Base-by-base conservation (phyloP, 2,329 filamentous ascomycete genomes). In the Ceratocystis ficicola region DNA sequence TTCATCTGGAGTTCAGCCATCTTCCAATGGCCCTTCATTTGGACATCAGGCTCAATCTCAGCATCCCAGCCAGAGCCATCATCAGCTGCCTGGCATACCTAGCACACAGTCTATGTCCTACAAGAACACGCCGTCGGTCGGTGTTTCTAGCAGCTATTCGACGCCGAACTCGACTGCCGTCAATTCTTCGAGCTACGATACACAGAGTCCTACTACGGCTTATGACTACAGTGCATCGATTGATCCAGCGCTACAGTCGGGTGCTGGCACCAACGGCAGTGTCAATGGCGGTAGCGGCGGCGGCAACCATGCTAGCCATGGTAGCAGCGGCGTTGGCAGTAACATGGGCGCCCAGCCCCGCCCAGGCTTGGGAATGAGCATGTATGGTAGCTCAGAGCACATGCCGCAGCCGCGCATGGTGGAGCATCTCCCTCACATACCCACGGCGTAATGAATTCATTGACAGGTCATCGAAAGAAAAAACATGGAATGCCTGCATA, bases 191-290 rank as follows among this genome's bases (percentile, higher is more conserved):
- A 50, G 66, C 63, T 67, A 67, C 60, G 66, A 67, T 12, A 64
- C 66, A 2, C 63, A 67, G 41, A 67, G 66, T 17, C 66, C 66
- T 4, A 36, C 57, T 22, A 60, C 64, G 22, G 69, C 67, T 79
- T 80, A 68, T 74, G 81, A 85, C 66, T 84, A 84, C 74, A 75
- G 77, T 68, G 73, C 79, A 67, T 77, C 84, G 67, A 82, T 88
- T 71, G 86, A 89, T 73, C 85, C 86, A 69, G 81, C 83, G 12
- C 77, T 88, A 69, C 82, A 85, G 68, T 55, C 52, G 12, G 48
- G 48, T 30, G 44, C 61, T 28, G 44, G 61, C 61, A 50, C 61
- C 25, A 57, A 57, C 20, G 50, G 50, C n/a, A 41, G 17, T 20
- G 20, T 36, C 8, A 28, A 28, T 22, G 52, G 22, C 7, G 6